These are phyloP conservation scores for Fusarium sp. DNA, from an alignment of 2,329 filamentous ascomycete species.

Conservation along the genomic window DNA sequence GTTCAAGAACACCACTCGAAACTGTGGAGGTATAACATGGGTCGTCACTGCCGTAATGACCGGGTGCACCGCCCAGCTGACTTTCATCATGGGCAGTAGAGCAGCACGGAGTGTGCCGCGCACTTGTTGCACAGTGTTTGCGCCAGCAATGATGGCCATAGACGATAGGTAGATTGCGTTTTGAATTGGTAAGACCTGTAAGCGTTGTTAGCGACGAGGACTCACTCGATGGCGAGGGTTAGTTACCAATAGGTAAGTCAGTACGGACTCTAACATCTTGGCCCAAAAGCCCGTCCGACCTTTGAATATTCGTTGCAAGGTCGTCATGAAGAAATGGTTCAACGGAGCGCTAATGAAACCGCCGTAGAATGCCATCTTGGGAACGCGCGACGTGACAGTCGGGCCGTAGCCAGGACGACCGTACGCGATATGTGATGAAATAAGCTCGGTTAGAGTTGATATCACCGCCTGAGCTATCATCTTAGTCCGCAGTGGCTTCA, in stretches of 20 bases:
- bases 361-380: constrained; percentile 36
- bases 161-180: constrained; percentile 28
- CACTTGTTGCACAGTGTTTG: constrained; percentile 21
- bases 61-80: constrained; percentile 25
- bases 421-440: constrained; percentile 24
- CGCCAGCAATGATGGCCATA: constrained; percentile 31
- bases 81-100: constrained; percentile 23
- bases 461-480: constrained; percentile 20
- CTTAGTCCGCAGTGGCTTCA: constrained; percentile 25
- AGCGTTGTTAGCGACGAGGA: too few relatives aligned
- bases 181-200: constrained; percentile 29
- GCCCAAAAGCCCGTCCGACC: constrained; percentile 7
- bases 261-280: background rate
- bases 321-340: constrained; percentile 19
- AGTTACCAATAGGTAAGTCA: constrained; percentile 1
- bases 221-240: background rate
- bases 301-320: constrained; percentile 7
- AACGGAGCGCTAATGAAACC: constrained; percentile 25
- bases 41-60: background rate
- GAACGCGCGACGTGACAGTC: constrained; percentile 26
- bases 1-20: background rate
- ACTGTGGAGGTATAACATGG: background rate
- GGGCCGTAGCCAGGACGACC: constrained; percentile 20
- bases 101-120: constrained; percentile 13
- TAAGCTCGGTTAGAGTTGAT: constrained; percentile 25